Conservation (phyloP, 257 asterid species). For the Solanum ahanhuiri region DNA sequence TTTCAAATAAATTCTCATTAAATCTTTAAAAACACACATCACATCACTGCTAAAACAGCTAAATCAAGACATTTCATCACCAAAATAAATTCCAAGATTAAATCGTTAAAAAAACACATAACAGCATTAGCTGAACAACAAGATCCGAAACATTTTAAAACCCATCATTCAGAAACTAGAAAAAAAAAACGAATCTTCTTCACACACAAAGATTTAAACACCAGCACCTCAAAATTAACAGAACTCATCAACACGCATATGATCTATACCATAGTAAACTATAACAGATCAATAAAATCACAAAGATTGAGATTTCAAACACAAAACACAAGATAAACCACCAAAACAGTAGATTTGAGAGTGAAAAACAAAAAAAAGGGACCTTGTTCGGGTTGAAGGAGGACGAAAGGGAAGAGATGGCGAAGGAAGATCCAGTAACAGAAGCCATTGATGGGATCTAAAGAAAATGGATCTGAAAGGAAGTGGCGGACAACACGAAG, state of each 20-base stretch:
- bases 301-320: background rate
- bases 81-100: background rate
- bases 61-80: background rate
- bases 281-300: background rate
- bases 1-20: background rate
- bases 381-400: constrained; percentile 57
- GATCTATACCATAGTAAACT: background rate
- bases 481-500: constrained; percentile 65
- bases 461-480: constrained; percentile 21
- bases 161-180: background rate
- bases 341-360: background rate
- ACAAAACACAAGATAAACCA: background rate
- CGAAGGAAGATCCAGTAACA: constrained; percentile 36
- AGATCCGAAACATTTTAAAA: background rate
- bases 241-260: background rate
- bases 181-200: background rate
- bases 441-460: constrained; percentile 49
- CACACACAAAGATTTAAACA: background rate
- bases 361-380: background rate
- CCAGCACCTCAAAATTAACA: background rate
- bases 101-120: background rate
- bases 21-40: background rate
- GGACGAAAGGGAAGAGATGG: constrained; percentile 33
- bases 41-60: background rate
- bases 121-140: background rate